phyloP scores from a whole-genome alignment of 2,329 filamentous ascomycete species.

The Paracamarosporium sp. region DNA sequence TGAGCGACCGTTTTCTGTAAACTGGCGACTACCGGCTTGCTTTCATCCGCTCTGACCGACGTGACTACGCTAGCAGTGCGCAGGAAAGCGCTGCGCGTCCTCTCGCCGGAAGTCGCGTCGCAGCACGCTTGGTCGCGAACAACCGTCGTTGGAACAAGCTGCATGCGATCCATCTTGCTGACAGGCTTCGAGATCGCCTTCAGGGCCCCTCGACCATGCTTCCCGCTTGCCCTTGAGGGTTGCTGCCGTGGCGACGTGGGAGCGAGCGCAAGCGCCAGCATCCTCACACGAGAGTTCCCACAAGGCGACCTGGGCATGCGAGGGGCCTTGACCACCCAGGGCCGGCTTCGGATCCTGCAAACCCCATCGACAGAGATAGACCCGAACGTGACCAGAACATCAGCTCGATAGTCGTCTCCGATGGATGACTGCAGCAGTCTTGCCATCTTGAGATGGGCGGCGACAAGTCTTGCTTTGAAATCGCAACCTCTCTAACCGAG shows the following conservation, averaged over 20 bases:
- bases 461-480: slow-evolving; percentile 39
- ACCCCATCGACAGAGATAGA: slow-evolving; percentile 9
- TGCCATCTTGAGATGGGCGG: slow-evolving; percentile 23
- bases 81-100: neutral
- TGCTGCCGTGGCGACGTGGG: slow-evolving; percentile 28
- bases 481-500: slow-evolving; percentile 40
- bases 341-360: slow-evolving; percentile 16
- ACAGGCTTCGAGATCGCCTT: slow-evolving; percentile 38
- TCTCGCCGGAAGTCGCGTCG: neutral
- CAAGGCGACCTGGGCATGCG: slow-evolving; percentile 20
- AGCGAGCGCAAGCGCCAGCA: slow-evolving; percentile 24
- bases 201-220: slow-evolving; percentile 48
- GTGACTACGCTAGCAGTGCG: neutral
- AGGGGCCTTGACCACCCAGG: slow-evolving; percentile 17
- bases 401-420: slow-evolving; percentile 18
- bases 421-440: slow-evolving; percentile 28
- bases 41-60: neutral
- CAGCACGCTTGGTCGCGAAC: slow-evolving; percentile 4
- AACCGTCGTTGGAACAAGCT: slow-evolving; percentile 27
- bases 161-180: slow-evolving; percentile 22
- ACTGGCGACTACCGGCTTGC: slow-evolving; percentile 8
- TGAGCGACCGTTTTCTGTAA: slow-evolving; percentile 28
- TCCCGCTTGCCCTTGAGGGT: slow-evolving; percentile 45
- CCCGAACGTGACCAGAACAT: slow-evolving; percentile 21
- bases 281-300: slow-evolving; percentile 21